A percentile compares a stretch with the other conserved stretches of the same genome.
These are phyloP conservation scores for Lentinula guzmanii DNA, from an alignment of 768 basidiomycete genomes.

Conservation along the genomic window DNA sequence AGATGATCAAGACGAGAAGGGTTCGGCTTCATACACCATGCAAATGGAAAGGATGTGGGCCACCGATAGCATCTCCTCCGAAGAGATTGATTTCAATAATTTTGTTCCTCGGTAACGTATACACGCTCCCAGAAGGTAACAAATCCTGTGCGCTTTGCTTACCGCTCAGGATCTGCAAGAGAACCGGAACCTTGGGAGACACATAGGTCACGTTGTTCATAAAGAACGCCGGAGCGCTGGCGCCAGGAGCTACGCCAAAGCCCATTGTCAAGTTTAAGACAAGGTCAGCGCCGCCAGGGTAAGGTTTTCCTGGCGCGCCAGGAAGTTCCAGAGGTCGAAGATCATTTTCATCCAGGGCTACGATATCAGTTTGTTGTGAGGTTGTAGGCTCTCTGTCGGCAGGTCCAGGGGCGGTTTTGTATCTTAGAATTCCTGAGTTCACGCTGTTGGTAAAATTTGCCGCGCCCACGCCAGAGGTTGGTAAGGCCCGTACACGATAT, in stretches of 20 bases:
- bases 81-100: constrained; percentile 42
- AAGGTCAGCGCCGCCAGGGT: constrained; percentile 27
- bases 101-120: constrained; percentile 35
- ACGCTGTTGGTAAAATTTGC: constrained; percentile 20
- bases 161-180: constrained; percentile 27
- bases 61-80: constrained; percentile 22
- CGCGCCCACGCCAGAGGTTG: constrained; percentile 13
- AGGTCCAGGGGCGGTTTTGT: constrained; percentile 25
- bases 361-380: constrained; percentile 2
- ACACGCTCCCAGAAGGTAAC: constrained; percentile 22
- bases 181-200: constrained; percentile 28
- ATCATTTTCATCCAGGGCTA: constrained; percentile 22
- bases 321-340: constrained; percentile 23
- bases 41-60: constrained; percentile 26
- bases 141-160: constrained; percentile 20
- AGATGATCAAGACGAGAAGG: background rate
- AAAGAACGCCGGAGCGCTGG: background rate
- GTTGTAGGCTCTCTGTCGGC: constrained; percentile 22
- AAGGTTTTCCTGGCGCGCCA: constrained; percentile 23
- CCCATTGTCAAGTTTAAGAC: constrained; percentile 16
- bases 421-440: constrained; percentile 36
- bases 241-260: constrained; percentile 34
- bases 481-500: constrained; percentile 33
- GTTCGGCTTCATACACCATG: constrained; percentile 20
- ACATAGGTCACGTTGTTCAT: constrained; percentile 10